Conservation (phyloP, 495 filamentous ascomycete species). For the Trypethelium eluteriae region DNA sequence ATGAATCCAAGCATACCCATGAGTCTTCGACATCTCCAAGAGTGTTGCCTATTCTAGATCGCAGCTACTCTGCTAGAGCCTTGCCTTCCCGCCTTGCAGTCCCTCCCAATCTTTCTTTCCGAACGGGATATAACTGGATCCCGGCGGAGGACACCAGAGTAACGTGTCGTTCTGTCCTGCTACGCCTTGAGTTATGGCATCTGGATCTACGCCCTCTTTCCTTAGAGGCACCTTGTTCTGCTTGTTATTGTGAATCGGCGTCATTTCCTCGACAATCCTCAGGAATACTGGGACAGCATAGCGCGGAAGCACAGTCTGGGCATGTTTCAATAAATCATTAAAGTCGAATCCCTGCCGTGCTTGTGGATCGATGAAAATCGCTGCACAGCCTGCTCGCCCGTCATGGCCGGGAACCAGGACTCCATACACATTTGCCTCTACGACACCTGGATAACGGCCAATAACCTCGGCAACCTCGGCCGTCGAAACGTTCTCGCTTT, state of each 20-base stretch:
- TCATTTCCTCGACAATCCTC: constrained; percentile 50
- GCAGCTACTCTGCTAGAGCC: constrained; percentile 14
- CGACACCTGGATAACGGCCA: constrained; percentile 29
- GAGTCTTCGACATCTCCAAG: no score
- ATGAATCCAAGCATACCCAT: no score
- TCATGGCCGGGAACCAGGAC: constrained; percentile 47
- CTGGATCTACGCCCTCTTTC: constrained; percentile 62
- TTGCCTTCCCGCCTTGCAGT: constrained; percentile 24
- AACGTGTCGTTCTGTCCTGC: constrained; percentile 18
- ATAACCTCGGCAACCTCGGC: constrained; percentile 35
- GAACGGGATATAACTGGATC: constrained; percentile 28
- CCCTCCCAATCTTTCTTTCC: constrained; percentile 27
- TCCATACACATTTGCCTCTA: constrained; percentile 37
- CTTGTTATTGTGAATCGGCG: constrained; percentile 74
- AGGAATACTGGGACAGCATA: constrained; percentile 76
- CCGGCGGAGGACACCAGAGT: constrained; percentile 21
- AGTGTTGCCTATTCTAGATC: no score
- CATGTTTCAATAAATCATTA: constrained; percentile 35
- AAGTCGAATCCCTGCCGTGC: constrained; percentile 26
- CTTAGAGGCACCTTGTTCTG: constrained; percentile 70
- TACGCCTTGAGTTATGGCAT: constrained; percentile 18
- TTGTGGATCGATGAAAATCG: constrained; percentile 29
- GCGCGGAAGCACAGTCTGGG: constrained; percentile 52
- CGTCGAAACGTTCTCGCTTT: constrained; percentile 60
- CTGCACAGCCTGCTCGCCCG: constrained; percentile 60